Conservation (phyloP, 768 basidiomycete genomes). For the Collybia nuda region DNA sequence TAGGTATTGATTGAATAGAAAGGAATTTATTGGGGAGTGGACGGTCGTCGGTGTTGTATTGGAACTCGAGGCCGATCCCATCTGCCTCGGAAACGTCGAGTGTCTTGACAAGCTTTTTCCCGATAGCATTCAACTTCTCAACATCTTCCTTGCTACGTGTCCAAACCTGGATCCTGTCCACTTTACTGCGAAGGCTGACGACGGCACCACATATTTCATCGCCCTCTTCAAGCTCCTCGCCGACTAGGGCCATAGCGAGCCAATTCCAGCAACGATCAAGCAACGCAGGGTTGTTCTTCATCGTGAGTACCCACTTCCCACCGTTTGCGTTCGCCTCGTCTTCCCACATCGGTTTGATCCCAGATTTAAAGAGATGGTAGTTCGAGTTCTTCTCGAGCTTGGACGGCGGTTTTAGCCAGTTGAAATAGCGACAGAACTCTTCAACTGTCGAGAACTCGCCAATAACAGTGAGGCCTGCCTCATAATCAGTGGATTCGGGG, state of each 20-base stretch:
- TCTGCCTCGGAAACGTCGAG: slow-evolving; percentile 85
- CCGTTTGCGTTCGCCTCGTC: slow-evolving; percentile 89
- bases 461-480: slow-evolving; percentile 82
- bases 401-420: slow-evolving; percentile 92
- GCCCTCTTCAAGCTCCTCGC: slow-evolving; percentile 72
- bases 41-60: slow-evolving; percentile 90
- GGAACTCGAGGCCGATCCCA: slow-evolving; percentile 86
- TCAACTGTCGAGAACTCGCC: slow-evolving; percentile 92
- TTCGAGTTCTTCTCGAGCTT: slow-evolving; percentile 88
- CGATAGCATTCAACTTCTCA: slow-evolving; percentile 80
- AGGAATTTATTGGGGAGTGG: slow-evolving; percentile 82
- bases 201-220: slow-evolving; percentile 85
- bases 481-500: slow-evolving; percentile 74
- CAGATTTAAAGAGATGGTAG: slow-evolving; percentile 93
- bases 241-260: slow-evolving; percentile 89
- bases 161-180: slow-evolving; percentile 93
- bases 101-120: slow-evolving; percentile 77
- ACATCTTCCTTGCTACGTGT: slow-evolving; percentile 84
- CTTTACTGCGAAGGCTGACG: slow-evolving; percentile 81
- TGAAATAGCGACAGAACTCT: slow-evolving; percentile 88
- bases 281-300: slow-evolving; percentile 78
- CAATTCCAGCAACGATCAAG: slow-evolving; percentile 90
- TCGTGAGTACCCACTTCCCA: slow-evolving; percentile 94
- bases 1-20: slow-evolving; percentile 70
- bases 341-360: slow-evolving; percentile 98